Conservation (phyloP, 768 basidiomycete species). For the Xerocomus brunneocitrinus region DNA sequence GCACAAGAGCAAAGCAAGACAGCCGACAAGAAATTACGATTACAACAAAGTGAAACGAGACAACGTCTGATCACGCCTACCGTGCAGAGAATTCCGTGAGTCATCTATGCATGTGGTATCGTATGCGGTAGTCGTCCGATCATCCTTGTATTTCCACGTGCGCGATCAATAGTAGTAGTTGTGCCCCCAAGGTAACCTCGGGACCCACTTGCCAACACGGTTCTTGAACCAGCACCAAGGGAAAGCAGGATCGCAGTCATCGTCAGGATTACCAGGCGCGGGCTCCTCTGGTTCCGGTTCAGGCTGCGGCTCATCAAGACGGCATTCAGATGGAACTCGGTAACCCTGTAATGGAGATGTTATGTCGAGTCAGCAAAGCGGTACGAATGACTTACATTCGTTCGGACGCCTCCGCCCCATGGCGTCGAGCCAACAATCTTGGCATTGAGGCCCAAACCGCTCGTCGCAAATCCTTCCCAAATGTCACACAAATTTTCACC, state of each 20-base stretch:
- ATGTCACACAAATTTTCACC: conserved; percentile 90
- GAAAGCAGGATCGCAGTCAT: conserved; percentile 19
- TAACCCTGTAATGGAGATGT: conserved; percentile 31
- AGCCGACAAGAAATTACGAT: neutral
- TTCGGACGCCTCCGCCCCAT: conserved; percentile 89
- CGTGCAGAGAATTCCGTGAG: conserved; percentile 1
- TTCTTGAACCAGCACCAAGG: conserved; percentile 26
- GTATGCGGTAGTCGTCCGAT: conserved; percentile 7
- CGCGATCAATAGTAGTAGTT: conserved; percentile 16
- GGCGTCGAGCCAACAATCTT: conserved; percentile 70
- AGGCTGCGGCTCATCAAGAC: conserved; percentile 15
- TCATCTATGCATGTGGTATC: conserved; percentile 18
- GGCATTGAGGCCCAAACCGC: conserved; percentile 81
- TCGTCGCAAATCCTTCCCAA: conserved; percentile 79
- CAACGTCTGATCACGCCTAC: neutral
- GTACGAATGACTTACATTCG: conserved; percentile 41
- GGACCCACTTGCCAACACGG: conserved; percentile 15
- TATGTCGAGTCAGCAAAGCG: neutral
- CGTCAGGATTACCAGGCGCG: conserved; percentile 30
- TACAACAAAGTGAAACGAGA: neutral
- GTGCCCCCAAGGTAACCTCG: conserved; percentile 22
- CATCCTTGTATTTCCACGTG: conserved; percentile 9
- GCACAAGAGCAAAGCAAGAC: conserved; percentile 6
- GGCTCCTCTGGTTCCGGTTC: conserved; percentile 24
- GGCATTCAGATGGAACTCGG: conserved; percentile 40